phyloP scores from a whole-genome alignment of 2,329 filamentous ascomycete genomes.

The Trichophyton schoenleinii region DNA sequence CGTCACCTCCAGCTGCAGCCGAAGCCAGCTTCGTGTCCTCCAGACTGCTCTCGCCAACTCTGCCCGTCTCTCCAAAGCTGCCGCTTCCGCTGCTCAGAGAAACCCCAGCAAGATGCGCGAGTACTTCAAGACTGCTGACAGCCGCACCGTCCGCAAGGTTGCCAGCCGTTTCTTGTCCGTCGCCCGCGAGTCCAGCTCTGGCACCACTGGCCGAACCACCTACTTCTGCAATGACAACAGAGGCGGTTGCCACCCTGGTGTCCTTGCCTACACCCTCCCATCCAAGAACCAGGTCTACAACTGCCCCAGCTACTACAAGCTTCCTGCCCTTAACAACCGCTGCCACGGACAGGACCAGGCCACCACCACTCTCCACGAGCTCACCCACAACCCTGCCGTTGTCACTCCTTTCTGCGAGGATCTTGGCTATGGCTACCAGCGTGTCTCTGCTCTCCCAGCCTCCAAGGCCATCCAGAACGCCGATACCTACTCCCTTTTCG shows the following conservation, averaged over 20 bases:
- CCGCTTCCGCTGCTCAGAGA: conserved; percentile 38
- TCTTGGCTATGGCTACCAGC: conserved; percentile 46
- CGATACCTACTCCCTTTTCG: conserved; percentile 48
- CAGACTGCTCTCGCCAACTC: conserved; percentile 41
- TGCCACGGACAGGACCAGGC: conserved; percentile 57
- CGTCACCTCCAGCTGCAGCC: conserved; percentile 42
- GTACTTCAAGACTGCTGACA: conserved; percentile 51
- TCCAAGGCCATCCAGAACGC: conserved; percentile 49
- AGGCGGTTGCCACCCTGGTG: conserved; percentile 38
- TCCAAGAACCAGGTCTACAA: conserved; percentile 45
- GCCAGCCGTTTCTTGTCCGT: conserved; percentile 41
- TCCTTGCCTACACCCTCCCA: conserved; percentile 52
- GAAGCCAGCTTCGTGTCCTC: conserved; percentile 35
- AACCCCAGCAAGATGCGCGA: conserved; percentile 36
- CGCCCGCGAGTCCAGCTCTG: conserved; percentile 44
- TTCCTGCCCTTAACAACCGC: conserved; percentile 37
- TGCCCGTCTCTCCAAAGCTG: conserved; percentile 41
- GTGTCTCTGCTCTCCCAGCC: conserved; percentile 34
- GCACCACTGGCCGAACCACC: conserved; percentile 36
- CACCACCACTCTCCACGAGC: conserved; percentile 53
- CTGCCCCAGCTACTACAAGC: conserved; percentile 46
- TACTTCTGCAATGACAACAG: conserved; percentile 51
- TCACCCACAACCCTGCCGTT: conserved; percentile 46
- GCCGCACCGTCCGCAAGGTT: conserved; percentile 37
- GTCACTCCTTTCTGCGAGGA: conserved; percentile 47